phyloP scores from a whole-genome alignment of 345 rosid genomes.

The Camelina neglecta region DNA sequence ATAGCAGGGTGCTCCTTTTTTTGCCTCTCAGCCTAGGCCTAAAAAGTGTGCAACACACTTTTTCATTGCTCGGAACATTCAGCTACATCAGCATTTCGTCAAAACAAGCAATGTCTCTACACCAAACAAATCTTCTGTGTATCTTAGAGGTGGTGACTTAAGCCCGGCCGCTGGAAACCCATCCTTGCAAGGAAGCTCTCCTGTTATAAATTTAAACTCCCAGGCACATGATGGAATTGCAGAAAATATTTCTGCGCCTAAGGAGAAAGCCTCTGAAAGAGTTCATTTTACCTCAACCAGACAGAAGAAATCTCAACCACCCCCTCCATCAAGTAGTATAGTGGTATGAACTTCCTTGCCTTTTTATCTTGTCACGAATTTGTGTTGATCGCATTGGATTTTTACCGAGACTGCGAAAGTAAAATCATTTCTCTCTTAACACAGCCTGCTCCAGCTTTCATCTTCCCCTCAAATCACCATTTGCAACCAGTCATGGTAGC shows the following conservation, averaged over 20 bases:
- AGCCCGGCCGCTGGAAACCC: constrained; percentile 46
- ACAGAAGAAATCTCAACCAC: constrained; percentile 49
- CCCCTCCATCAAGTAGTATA: constrained; percentile 45
- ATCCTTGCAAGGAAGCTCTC: constrained; percentile 45
- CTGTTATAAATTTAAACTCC: constrained; percentile 42
- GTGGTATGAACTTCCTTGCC: constrained; percentile 48
- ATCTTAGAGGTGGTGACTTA: constrained; percentile 38
- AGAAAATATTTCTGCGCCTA: constrained; percentile 32
- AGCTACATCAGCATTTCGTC: constrained; percentile 53
- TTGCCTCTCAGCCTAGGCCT: constrained; percentile 53
- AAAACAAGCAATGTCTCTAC: constrained; percentile 52
- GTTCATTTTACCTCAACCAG: constrained; percentile 29
- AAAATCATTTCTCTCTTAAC: neutral
- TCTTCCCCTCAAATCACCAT: constrained; percentile 55
- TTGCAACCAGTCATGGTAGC: constrained; percentile 40
- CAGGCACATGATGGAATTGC: constrained; percentile 44
- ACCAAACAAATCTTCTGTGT: constrained; percentile 45
- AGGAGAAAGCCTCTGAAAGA: constrained; percentile 49
- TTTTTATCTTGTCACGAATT: neutral
- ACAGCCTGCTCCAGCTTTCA: constrained; percentile 59
- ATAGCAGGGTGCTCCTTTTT: constrained; percentile 43
- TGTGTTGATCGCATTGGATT: constrained; percentile 9
- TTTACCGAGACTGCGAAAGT: neutral
- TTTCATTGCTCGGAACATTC: constrained; percentile 62
- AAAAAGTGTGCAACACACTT: constrained; percentile 62